Base-by-base conservation (phyloP, 108 stramenopile species). In the Conticribra weissflogii region DNA sequence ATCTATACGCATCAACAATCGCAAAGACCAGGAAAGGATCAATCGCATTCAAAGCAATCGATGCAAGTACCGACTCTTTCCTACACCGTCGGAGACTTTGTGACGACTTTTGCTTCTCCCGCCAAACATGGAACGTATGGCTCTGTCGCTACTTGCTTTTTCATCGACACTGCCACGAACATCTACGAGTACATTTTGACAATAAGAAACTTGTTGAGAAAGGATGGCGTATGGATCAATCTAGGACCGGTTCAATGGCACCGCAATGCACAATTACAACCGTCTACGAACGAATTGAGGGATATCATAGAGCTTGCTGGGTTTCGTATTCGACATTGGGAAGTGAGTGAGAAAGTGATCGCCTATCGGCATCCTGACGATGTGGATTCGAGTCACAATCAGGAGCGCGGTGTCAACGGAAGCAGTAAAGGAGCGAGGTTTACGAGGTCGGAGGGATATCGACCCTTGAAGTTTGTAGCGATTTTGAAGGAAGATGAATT, bases 221-320 rank as follows among this genome's bases (percentile, higher is more conserved):
- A 12, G 1, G 69, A 60, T 30, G 93, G 90, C 8, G 45, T 83
- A 1, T 95, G 94, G 94, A 83, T 95, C 54, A 95, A 95, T 61
- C 72, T 90, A 0, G 94, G 94, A 17, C 94, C 94, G 12, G 72
- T 95, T 7, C 94, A 92, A 62, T 95, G 94, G 94, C 91, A 92
- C 67, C 71, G 30, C 19, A 89, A 92, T 66, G 81, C 89, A 17
- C 50, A 80, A 54, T 34, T 92, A 4, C 82, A 78, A 57, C 86
- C 89, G 24, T 71, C 87, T 16, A 81, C 76, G 5, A 72, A 90
- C 66, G 94, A 95, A 65, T 63, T 95, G n/a, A 58, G 62, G 53
- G 58, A 79, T 31, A 53, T 95, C 15, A 78, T 95, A 18, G 36
- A 79, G 66, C 51, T 60, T 0, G 55, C 62, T 31, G 91, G 89